phyloP scores from a whole-genome alignment of 148 eudicot genomes.

The Polygonum maritimum region DNA sequence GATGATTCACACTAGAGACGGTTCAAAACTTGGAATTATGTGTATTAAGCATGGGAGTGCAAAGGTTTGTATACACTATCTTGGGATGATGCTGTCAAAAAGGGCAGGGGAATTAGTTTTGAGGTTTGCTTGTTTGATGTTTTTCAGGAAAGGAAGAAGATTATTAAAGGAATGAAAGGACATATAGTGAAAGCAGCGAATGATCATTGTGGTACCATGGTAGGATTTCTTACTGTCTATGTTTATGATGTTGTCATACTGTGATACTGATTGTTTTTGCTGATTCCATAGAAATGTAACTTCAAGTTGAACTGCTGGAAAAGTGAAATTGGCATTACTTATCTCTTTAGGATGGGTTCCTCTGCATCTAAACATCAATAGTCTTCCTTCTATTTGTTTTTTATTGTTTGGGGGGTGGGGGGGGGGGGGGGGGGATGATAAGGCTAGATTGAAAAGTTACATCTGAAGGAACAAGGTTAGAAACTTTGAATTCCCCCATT shows the following conservation, averaged over 20 bases:
- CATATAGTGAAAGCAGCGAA: slow-evolving; percentile 60
- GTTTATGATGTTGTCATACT: not conserved
- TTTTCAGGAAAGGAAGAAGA: slow-evolving; percentile 74
- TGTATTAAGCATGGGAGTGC: slow-evolving; percentile 88
- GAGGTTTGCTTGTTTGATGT: not conserved
- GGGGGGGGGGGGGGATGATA: too few species aligned
- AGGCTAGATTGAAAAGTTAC: not conserved
- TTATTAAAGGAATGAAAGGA: slow-evolving; percentile 77
- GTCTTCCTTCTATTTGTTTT: not conserved
- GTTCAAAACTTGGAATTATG: slow-evolving; percentile 70
- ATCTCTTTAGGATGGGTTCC: not conserved
- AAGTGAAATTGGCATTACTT: not conserved
- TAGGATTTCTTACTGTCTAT: slow-evolving; percentile 22
- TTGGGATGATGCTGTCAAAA: not conserved
- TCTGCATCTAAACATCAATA: not conserved
- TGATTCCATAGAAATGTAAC: not conserved
- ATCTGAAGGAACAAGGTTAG: not conserved
- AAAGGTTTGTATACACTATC: slow-evolving; percentile 44
- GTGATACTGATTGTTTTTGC: not conserved
- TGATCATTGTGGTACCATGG: slow-evolving; percentile 67
- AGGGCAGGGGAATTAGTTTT: not conserved
- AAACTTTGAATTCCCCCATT: not conserved
- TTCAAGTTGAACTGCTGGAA: not conserved
- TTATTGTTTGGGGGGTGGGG: too few species aligned
- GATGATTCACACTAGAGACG: slow-evolving; percentile 79